A percentile compares a stretch with the other conserved stretches of the same genome.
phyloP scores from a whole-genome alignment of 768 basidiomycete genomes.

The Cytidiella melzeri region DNA sequence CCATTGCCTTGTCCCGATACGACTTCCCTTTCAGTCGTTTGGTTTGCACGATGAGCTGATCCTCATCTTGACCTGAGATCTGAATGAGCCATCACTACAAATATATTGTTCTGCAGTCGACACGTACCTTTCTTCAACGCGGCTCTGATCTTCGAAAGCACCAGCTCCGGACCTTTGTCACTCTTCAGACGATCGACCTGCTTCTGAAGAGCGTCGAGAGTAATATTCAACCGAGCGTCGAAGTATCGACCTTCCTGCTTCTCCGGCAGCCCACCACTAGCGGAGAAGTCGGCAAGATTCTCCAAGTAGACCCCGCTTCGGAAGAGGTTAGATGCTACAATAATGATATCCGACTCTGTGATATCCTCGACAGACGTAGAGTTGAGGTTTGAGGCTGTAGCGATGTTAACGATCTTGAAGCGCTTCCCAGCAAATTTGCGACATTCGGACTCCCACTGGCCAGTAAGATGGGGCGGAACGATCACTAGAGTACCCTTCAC shows the following conservation, averaged over 20 bases:
- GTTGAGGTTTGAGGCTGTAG: conserved; percentile 68
- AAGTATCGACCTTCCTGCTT: conserved; percentile 84
- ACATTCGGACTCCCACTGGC: conserved; percentile 87
- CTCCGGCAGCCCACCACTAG: conserved; percentile 56
- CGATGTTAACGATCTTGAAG: conserved; percentile 61
- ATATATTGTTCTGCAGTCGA: too few species aligned
- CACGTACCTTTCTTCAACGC: conserved; percentile 57
- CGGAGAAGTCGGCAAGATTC: conserved; percentile 69
- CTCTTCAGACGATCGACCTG: conserved; percentile 68
- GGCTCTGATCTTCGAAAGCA: conserved; percentile 58
- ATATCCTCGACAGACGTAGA: conserved; percentile 65
- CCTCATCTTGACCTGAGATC: conserved; percentile 48
- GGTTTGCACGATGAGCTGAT: conserved; percentile 36
- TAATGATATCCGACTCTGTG: conserved; percentile 76
- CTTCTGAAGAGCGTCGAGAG: conserved; percentile 46
- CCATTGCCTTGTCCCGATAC: conserved; percentile 56
- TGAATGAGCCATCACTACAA: background rate
- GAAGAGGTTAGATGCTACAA: conserved; percentile 85
- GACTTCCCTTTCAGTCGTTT: conserved; percentile 74
- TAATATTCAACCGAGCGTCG: conserved; percentile 69
- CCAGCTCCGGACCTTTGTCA: conserved; percentile 50
- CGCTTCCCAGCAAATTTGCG: conserved; percentile 65
- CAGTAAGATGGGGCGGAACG: conserved; percentile 85
- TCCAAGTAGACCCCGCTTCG: conserved; percentile 68
- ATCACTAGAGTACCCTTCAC: conserved; percentile 77